Conservation (phyloP, 306 rosid species). For the Vigna angularis region DNA sequence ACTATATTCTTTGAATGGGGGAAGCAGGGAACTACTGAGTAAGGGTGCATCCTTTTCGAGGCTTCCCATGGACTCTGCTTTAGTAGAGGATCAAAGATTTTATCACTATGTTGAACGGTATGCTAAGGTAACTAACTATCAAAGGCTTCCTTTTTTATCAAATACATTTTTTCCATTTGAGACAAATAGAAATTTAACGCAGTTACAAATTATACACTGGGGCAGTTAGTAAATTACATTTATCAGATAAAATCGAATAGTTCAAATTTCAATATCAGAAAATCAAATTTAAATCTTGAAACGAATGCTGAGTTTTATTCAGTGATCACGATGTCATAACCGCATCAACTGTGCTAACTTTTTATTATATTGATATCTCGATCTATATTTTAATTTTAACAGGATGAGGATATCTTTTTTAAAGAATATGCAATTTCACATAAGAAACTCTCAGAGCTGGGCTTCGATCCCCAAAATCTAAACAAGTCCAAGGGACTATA, state of each 20-base stretch:
- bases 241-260: neutral
- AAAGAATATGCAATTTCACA: conserved; percentile 69
- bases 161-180: too few species aligned
- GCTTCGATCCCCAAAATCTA: conserved; percentile 45
- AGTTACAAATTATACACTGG: neutral
- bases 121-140: conserved; percentile 54
- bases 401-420: conserved; percentile 71
- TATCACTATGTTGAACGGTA: conserved; percentile 54
- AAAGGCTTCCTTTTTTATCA: neutral
- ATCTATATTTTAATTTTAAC: conserved; percentile 1
- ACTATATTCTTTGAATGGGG: too few species aligned
- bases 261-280: neutral
- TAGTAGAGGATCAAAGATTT: conserved; percentile 58
- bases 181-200: neutral
- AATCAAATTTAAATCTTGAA: neutral
- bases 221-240: neutral
- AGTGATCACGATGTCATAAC: neutral
- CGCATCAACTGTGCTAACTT: neutral
- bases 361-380: neutral
- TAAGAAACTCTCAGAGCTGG: conserved; percentile 76
- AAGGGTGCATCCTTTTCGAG: conserved; percentile 37
- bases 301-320: neutral
- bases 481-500: neutral
- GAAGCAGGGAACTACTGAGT: conserved; percentile 58
- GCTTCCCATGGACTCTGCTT: conserved; percentile 70